Evolutionary conservation across 345 rosid genomes (phyloP), one percentile per base, ranked within the genome.

Genomic region (Bretschneidera sinensis): DNA sequence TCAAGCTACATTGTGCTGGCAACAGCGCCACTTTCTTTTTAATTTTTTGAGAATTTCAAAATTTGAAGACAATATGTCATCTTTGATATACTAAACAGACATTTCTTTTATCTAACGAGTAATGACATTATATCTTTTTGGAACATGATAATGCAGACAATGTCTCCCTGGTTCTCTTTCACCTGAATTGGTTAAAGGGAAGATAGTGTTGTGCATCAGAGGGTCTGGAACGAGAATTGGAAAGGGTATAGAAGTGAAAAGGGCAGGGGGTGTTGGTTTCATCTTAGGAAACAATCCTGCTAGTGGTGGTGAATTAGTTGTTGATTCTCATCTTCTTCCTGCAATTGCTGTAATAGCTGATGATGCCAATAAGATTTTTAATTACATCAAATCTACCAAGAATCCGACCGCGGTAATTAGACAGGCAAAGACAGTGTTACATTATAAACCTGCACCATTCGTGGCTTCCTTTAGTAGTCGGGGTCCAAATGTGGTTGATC

Each of bases 231-330:
- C 63, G 17, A 78, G 85, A 84, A 51, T 85, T 0, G 76, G 58
- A 28, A 85, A 87, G 68, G 91, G 97, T n/a, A 9, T 76, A 57
- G 97, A 87, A 64, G 97, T 85, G 55, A 84, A 80, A 78, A 78
- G 88, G 55, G 97, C 95, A 0, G 96, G 96, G 6, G 98, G 91
- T 47, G 87, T 23, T 8, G 98, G 94, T 54, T 73, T 79, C 54
- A 74, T 92, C 61, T 67, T 92, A 9, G 97, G 87, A 20, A 87
- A 87, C 57, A 4, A 20, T 21, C 55, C 21, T 0, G 62, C 56
- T 13, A 51, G 34, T n/a, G 89, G 88, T 9, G 64, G 67, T 16
- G 78, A 78, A 2, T 0, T 61, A 4, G 0, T 54, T 0, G 47
- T 51, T 0, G 97, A 89, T 2, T 18, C 88, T 57, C 94, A 87